Base-by-base conservation (phyloP, 495 filamentous ascomycete species). In the Neurospora tetraspora region DNA sequence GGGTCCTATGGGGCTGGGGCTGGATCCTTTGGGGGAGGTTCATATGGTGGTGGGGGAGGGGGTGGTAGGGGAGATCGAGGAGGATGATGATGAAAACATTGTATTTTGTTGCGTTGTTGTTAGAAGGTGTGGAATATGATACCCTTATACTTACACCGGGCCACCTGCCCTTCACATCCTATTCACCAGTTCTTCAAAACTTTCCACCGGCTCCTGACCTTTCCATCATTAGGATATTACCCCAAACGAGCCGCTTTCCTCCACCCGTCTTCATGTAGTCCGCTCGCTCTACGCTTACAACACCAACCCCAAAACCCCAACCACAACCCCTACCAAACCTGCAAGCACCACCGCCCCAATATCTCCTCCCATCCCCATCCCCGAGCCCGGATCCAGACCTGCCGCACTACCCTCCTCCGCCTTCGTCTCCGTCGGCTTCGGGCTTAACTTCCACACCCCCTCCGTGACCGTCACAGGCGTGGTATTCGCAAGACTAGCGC, bases 21-120 rank as follows among this genome's bases (percentile, higher is more conserved):
- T 31, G 53, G 53, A 61, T 65, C 53, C 1, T 65, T 65, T 18
- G 27, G 27, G 3, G 53, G 53, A 2, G 53, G 53, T 1, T 65
- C 53, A 34, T 65, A 16, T 31, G 42, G 69, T 4, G 16, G 61
- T 34, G 18, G 40, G 3, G 10, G 73, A 42, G 70, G 68, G 10
- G 40, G 47, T 36, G 36, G 20, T 9, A 31, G 53, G 14, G 53
- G 12, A 16, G 53, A 73, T 78, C 77, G 34, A 72, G 69, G 59
- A 80, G 80, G n/a, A n/a, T n/a, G n/a, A n/a, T n/a, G n/a, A n/a
- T n/a, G n/a, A 47, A 40, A 18, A 42, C 7, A 18, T 14, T 53
- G 27, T 43, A 43, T 7, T 11, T 37, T 45, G 18, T 18, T n/a
- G 18, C 42, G 16, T 53, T 23, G 23, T 61, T 31, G 53, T 65